Base-by-base conservation (phyloP, 1,284 basidiomycete genomes). In the Cryptococcus sp. region DNA sequence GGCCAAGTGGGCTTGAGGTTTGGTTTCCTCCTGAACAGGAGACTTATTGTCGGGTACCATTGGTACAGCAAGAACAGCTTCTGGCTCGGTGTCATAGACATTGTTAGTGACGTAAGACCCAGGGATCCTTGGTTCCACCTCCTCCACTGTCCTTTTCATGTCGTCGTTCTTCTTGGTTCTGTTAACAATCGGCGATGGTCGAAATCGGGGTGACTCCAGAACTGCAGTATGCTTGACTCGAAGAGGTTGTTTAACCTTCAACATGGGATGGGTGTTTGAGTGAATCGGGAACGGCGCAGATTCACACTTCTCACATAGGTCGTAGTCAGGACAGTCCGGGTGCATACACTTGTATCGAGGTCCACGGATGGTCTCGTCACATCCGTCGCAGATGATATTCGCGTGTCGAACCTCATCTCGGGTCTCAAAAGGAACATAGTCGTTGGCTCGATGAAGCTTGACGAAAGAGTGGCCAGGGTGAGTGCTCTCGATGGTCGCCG, bases 291-390 rank as follows among this genome's bases (percentile, higher is more conserved):
- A 88, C 0, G 90, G 90, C 50, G 83, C 79, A 1, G 89, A 84
- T 76, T 94, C 90, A 76, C 91, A 94, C 56, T 78, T 76, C 63
- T 83, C 82, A 76, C 90, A 94, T 14, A 94, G 80, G 66, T 94
- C 90, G 63, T 86, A 92, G 75, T 94, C 89, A 1, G 82, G 81
- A 74, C 91, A 94, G 14, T 80, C 76, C 14, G 84, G 82, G 72
- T 92, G 86, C 83, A 75, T 70, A 76, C 90, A 94, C 86, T 90
- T 78, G 72, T 70, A 78, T 23, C 77, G 60, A 0, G 62, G 52
- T 4, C 76, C 73, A 32, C 57, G 58, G 50, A 77, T 69, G 14
- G 55, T 57, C 11, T 56, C 46, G 55, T 75, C 62, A 61, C 75
- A 77, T 2, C 71, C 71, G 50, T 76, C 73, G 52, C 75, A 77